A percentile compares a stretch with the other conserved stretches of the same genome.
Evolutionary conservation across 305 asterid species (phyloP).

Genomic region (Solanum hybrid): DNA sequence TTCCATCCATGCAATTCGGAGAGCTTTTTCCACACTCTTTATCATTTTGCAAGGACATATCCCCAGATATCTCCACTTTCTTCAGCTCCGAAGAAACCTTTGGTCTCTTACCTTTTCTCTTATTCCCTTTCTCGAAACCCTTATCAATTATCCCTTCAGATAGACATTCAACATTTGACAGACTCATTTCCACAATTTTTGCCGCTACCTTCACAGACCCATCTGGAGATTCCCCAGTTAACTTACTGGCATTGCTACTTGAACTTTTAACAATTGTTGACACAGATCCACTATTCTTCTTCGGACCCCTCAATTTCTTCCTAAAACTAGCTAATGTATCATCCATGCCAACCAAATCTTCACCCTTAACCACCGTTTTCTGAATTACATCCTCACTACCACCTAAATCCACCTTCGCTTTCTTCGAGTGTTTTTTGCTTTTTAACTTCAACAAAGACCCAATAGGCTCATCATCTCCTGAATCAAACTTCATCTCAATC

Average conservation of each 20-base stretch:
- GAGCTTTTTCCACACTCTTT: constrained; percentile 24
- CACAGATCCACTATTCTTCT: constrained; percentile 40
- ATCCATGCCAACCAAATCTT: constrained; percentile 68
- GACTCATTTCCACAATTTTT: constrained; percentile 23
- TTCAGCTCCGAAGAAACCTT: constrained; percentile 25
- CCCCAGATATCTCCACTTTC: constrained; percentile 15
- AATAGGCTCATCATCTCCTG: constrained; percentile 82
- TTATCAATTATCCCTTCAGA: constrained; percentile 22
- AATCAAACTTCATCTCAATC: constrained; percentile 29
- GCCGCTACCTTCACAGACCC: constrained; percentile 19
- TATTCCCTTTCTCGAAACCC: constrained; percentile 22
- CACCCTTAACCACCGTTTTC: constrained; percentile 32
- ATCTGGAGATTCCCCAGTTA: constrained; percentile 23
- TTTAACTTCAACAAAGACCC: constrained; percentile 66
- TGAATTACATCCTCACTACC: constrained; percentile 31
- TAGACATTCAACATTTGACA: constrained; percentile 23
- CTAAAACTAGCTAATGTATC: constrained; percentile 87
- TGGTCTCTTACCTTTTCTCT: constrained; percentile 32
- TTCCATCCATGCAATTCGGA: constrained; percentile 22
- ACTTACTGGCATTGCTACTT: constrained; percentile 19
- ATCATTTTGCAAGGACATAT: constrained; percentile 23
- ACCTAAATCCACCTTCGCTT: constrained; percentile 39
- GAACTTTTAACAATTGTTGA: constrained; percentile 19
- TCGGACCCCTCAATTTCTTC: constrained; percentile 79
- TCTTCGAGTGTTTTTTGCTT: constrained; percentile 48